Evolutionary conservation across 2,329 filamentous ascomycete species (phyloP), one percentile per base, ranked within the genome.

Genomic region (Pezicula neosporulosa): DNA sequence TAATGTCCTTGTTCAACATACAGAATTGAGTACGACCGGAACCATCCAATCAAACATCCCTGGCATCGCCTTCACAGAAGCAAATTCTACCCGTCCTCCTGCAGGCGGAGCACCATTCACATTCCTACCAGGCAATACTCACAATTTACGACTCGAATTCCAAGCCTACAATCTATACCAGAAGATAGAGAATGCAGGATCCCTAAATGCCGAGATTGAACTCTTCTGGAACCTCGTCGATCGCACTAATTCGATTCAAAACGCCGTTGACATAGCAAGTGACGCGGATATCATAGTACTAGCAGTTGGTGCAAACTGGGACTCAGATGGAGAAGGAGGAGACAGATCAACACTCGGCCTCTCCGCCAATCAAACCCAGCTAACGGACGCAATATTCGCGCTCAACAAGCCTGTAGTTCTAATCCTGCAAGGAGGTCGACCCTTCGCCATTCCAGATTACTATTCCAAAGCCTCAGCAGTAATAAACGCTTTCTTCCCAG

Each of bases 181-280:
- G 50, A 71, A 69, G 45, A 62, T 64, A 24, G 71, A 67, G 42
- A 74, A 73, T 46, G 60, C 67, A 0, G 66, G 66, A 37, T 71
- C 70, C 0, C 56, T 75, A 1, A 75, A 75, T 48, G 68, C 72
- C 1, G 68, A 74, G 53, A 60, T 75, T 2, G 52, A 72, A 8
- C 57, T 75, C 0, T 75, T 74, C 57, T 75, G 73, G 73, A 75
- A 75, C 56, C 64, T 75, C 15, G 70, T 74, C 28, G 69, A 69
- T 58, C 63, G 66, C 7, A 59, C 64, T 2, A 55, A 65, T 3
- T 58, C 56, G 4, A 54, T 58, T 15, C 49, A 59, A 2, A 61
- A 73, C 53, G 72, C 72, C 16, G 63, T 69, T 2, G 51, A 62
- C 4, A 36, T 71, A 15, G 70, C 72, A 3, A 51, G 57, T 8